Evolutionary conservation across 495 filamentous ascomycete species (phyloP).

Genomic region (Glarea lozoyensis): DNA sequence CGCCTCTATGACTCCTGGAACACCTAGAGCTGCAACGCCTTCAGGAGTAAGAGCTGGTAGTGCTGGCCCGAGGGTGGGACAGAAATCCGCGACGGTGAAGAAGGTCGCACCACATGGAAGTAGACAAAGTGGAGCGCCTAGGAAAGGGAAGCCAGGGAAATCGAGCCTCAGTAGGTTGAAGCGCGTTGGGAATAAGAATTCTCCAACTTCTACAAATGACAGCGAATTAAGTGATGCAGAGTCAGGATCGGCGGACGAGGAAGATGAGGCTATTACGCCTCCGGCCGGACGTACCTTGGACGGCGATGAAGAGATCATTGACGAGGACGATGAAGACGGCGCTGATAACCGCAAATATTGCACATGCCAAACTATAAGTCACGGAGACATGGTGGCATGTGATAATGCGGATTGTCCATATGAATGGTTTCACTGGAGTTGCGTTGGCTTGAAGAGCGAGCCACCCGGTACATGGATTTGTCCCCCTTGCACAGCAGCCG

Average conservation of each 20-base stretch:
- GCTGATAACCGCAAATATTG: constrained; percentile 89
- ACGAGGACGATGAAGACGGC: constrained; percentile 74
- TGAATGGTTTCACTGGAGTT: constrained; percentile 99
- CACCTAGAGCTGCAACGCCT: constrained; percentile 71
- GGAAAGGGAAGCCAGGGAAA: constrained; percentile 47
- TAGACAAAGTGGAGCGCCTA: constrained; percentile 35
- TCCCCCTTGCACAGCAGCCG: constrained; percentile 67
- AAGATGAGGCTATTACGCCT: constrained; percentile 25
- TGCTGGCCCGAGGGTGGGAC: constrained; percentile 52
- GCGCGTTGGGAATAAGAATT: constrained; percentile 46
- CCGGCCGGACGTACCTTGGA: constrained; percentile 32
- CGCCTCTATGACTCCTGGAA: constrained; percentile 74
- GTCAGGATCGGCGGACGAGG: constrained; percentile 36
- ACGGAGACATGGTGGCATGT: constrained; percentile 97
- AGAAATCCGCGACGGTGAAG: constrained; percentile 43
- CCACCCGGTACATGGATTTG: constrained; percentile 92
- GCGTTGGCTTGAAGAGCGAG: constrained; percentile 82
- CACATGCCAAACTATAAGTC: constrained; percentile 83
- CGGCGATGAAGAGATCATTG: constrained; percentile 51
- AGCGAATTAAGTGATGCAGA: constrained; percentile 62
- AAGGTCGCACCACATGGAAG: constrained; percentile 51
- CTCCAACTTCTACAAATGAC: constrained; percentile 45
- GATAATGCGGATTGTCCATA: constrained; percentile 87
- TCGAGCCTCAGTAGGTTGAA: constrained; percentile 43
- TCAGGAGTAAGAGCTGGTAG: constrained; percentile 55